phyloP scores from a whole-genome alignment of 2,329 filamentous ascomycete species.

The Microcyclospora tardicrescens region DNA sequence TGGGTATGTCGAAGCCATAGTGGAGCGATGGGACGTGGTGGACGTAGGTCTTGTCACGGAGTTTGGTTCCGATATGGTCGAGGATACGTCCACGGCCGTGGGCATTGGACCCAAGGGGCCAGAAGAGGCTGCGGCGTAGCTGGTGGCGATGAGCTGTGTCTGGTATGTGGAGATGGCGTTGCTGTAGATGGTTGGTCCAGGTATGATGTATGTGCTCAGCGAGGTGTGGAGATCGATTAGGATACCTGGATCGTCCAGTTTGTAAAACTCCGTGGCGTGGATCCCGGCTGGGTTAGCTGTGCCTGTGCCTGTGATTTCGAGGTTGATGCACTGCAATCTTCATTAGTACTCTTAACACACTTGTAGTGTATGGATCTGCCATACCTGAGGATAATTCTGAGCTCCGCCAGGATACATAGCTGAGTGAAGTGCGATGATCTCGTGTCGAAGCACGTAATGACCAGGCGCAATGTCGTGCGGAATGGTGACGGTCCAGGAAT shows the following conservation, averaged over 20 bases:
- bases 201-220: conserved; percentile 36
- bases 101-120: too few species aligned
- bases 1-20: too few species aligned
- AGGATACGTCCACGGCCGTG: too few species aligned
- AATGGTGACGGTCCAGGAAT: conserved; percentile 38
- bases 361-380: conserved; percentile 1
- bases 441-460: conserved; percentile 47
- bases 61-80: too few species aligned
- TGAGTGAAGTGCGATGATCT: conserved; percentile 49
- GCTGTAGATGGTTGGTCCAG: conserved; percentile 32
- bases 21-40: too few species aligned
- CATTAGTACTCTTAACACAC: conserved; percentile 1
- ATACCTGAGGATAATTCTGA: conserved; percentile 29
- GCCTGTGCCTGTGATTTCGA: conserved; percentile 44
- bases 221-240: conserved; percentile 45
- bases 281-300: conserved; percentile 37
- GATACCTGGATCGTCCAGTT: conserved; percentile 44
- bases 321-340: conserved; percentile 38
- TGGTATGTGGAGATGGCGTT: conserved; percentile 1
- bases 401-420: conserved; percentile 31
- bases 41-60: too few species aligned
- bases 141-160: neutral
- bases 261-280: conserved; percentile 44
- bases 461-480: conserved; percentile 41
- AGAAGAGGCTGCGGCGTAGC: too few species aligned